These are phyloP conservation scores for Pugionium dolabratum DNA, from an alignment of 345 rosid species.

Conservation along the genomic window DNA sequence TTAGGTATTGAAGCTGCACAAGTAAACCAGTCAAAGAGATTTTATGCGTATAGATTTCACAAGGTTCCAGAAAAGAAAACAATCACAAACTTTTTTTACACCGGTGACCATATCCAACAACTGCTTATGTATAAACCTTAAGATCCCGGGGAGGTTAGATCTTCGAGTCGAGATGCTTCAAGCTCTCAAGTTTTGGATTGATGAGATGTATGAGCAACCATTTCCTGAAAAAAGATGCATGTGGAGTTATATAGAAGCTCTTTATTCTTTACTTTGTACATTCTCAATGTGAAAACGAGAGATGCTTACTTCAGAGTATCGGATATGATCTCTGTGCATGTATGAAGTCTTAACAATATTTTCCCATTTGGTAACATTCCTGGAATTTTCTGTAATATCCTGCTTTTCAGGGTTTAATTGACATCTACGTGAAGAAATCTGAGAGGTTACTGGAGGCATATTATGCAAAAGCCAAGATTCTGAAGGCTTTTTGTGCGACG, in stretches of 20 bases:
- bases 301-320: slow-evolving; percentile 79
- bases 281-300: slow-evolving; percentile 5
- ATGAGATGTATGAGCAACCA: slow-evolving; percentile 54
- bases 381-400: slow-evolving; percentile 40
- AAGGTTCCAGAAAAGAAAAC: slow-evolving; percentile 12
- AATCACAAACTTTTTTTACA: slow-evolving; percentile 16
- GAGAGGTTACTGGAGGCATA: slow-evolving; percentile 57
- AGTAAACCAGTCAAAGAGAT: background rate
- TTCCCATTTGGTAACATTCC: slow-evolving; percentile 77
- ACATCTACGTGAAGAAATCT: slow-evolving; percentile 44
- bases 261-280: background rate
- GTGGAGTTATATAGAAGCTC: background rate
- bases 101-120: background rate
- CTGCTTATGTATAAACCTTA: slow-evolving; percentile 24
- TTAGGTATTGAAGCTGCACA: slow-evolving; percentile 21
- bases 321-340: slow-evolving; percentile 70
- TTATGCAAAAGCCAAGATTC: slow-evolving; percentile 92
- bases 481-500: slow-evolving; percentile 74
- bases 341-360: slow-evolving; percentile 85
- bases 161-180: slow-evolving; percentile 7
- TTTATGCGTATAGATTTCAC: background rate
- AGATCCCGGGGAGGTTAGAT: slow-evolving; percentile 3
- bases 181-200: slow-evolving; percentile 34
- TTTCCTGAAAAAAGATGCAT: slow-evolving; percentile 56
- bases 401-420: slow-evolving; percentile 42